Base-by-base conservation (phyloP, 345 rosid species). In the Crucihimalaya himalaica region DNA sequence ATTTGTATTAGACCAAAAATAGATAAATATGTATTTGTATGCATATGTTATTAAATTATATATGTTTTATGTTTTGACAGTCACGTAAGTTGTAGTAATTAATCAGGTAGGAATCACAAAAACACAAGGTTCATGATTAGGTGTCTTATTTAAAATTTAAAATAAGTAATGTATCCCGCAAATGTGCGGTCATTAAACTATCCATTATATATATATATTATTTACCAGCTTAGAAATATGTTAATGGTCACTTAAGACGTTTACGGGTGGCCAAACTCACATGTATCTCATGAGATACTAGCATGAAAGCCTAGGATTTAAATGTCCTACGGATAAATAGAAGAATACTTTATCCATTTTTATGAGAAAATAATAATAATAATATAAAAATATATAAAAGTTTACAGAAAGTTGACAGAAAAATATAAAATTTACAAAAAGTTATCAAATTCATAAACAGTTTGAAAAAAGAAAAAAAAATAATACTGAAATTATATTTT, bases 1-100 rank as follows among this genome's bases (percentile, higher is more conserved):
- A 12, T 58, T 19, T 58, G 61, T 61, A 61, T 23, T 50, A 14
- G 21, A 50, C 43, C 12, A 29, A 15, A 23, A 42, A 52, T 52
- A 73, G 47, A 45, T 13, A 40, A 37, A 34, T 25, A 48, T 54
- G 65, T 64, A 21, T 73, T 42, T 63, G 19, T 20, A 5, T 50
- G 75, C 32, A 32, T 50, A 13, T 40, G 46, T 40, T 40, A 40
- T 40, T 12, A 40, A 14, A 40, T 37, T 15, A 40, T 4, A 7
- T n/a, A n/a, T n/a, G n/a, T n/a, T 4, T 37, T 40, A 69, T 16
- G 14, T 19, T 42, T 42, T 18, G 21, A 56, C 15, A 56, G 29
- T 9, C 29, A 19, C 20, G 23, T 7, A 45, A 62, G 39, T 7
- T 64, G 55, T 64, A 43, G 55, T 64, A 43, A 14, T 32, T 63